Percentiles rank a stretch among this genome's conserved stretches.
These are phyloP conservation scores for Paulownia fortunei DNA, from an alignment of 257 asterid genomes.

Conservation along the genomic window DNA sequence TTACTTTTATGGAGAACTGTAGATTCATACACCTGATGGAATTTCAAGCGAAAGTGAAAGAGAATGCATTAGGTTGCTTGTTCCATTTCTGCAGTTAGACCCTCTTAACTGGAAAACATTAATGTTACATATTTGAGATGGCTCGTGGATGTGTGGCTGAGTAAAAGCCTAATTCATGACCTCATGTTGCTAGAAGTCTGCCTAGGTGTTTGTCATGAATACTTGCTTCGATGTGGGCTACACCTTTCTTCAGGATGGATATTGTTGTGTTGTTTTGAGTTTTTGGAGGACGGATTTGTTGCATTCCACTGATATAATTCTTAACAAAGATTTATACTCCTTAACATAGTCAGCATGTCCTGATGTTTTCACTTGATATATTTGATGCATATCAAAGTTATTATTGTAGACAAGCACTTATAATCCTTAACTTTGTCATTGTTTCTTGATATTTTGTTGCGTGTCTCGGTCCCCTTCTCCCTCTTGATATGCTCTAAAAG, in stretches of 20 bases:
- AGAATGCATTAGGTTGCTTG: too few species aligned
- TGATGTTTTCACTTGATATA: not conserved
- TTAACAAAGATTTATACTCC: not conserved
- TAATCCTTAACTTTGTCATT: not conserved
- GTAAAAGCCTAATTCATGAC: not conserved
- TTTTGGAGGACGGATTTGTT: not conserved
- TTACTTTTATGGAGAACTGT: not conserved
- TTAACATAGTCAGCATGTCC: too few species aligned
- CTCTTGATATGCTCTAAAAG: too few species aligned
- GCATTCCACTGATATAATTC: not conserved
- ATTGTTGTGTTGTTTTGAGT: not conserved
- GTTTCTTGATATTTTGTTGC: not conserved
- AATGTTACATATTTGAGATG: not conserved
- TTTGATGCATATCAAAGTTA: not conserved
- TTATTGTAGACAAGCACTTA: not conserved
- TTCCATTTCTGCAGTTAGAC: not conserved
- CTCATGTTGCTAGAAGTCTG: too few species aligned
- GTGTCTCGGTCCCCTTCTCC: too few species aligned
- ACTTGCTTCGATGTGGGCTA: not conserved
- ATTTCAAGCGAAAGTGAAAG: too few species aligned
- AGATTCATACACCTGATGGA: too few species aligned
- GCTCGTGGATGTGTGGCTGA: not conserved
- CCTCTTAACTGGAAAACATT: too few species aligned
- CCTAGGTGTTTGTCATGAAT: not conserved
- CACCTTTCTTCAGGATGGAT: too few species aligned